A percentile compares a stretch with the other conserved stretches of the same genome.
These are phyloP conservation scores for Cladorrhinum sp. DNA, from an alignment of 2,329 filamentous ascomycete species.

Conservation along the genomic window DNA sequence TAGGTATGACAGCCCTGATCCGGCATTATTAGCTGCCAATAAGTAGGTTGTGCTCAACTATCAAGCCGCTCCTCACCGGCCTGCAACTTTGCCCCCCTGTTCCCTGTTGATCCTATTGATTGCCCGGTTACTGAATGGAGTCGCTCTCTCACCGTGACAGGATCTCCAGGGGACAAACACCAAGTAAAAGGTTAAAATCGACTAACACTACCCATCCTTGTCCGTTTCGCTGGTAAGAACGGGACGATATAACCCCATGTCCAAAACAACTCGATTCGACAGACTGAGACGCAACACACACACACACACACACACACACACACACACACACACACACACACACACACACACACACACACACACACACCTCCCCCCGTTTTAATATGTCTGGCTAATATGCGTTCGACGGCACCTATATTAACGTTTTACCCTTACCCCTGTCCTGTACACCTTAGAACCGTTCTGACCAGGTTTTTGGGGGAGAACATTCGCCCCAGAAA, in stretches of 20 bases:
- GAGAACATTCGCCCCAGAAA: conserved; percentile 14
- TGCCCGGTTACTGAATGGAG: conserved; percentile 16
- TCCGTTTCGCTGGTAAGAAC: conserved; percentile 8
- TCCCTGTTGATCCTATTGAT: conserved; percentile 13
- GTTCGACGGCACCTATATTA: conserved; percentile 21
- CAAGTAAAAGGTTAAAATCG: not conserved
- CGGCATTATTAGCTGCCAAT: not conserved
- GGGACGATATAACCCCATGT: conserved; percentile 10
- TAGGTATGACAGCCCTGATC: conserved; percentile 4
- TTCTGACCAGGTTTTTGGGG: conserved; percentile 26
- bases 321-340: too few relatives aligned
- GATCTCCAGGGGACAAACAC: not conserved
- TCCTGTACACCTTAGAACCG: not conserved
- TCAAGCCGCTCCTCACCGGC: not conserved
- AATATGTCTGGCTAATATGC: conserved; percentile 25
- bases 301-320: too few relatives aligned
- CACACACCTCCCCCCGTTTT: conserved; percentile 11
- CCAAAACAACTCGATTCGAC: not conserved
- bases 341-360: too few relatives aligned
- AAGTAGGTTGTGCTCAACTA: not conserved
- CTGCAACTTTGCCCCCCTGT: conserved; percentile 6
- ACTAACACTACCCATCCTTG: not conserved
- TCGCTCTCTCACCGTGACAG: not conserved
- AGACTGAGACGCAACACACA: too few relatives aligned
- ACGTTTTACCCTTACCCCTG: conserved; percentile 8